Percentiles rank a stretch among this genome's conserved stretches.
These are phyloP conservation scores for Eimeria brunetti DNA, from an alignment of 169 alveolate species.

Conservation along the genomic window DNA sequence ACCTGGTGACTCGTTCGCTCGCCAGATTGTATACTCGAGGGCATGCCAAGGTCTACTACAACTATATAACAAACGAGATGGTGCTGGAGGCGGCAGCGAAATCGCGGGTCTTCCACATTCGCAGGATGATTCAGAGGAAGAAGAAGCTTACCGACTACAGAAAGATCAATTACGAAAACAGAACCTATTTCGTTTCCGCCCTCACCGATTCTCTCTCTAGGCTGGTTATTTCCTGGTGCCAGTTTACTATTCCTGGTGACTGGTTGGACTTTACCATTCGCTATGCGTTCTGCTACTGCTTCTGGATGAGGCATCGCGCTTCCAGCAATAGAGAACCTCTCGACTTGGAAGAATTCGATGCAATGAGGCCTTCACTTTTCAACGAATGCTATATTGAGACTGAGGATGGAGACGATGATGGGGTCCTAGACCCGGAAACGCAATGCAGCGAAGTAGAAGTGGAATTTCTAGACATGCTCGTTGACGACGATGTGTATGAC, in stretches of 20 bases:
- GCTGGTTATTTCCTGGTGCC: conserved; percentile 80
- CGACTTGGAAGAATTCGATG: conserved; percentile 81
- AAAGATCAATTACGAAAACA: conserved; percentile 78
- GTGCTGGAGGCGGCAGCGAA: conserved; percentile 83
- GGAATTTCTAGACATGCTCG: conserved; percentile 74
- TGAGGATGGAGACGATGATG: conserved; percentile 70
- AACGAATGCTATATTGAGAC: conserved; percentile 75
- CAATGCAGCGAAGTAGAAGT: conserved; percentile 69
- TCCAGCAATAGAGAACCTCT: conserved; percentile 74
- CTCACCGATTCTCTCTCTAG: conserved; percentile 80
- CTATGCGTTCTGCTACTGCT: conserved; percentile 82
- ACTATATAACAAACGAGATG: conserved; percentile 81
- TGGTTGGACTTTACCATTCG: conserved; percentile 84
- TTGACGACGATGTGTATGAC: conserved; percentile 80
- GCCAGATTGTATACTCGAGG: conserved; percentile 81
- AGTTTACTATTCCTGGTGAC: conserved; percentile 81
- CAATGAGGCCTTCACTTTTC: conserved; percentile 73
- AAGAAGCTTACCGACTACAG: conserved; percentile 67
- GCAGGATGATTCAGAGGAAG: conserved; percentile 72
- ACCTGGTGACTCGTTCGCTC: conserved; percentile 78
- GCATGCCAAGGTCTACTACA: conserved; percentile 80
- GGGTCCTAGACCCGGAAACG: conserved; percentile 15
- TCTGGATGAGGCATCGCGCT: conserved; percentile 82
- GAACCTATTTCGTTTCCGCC: conserved; percentile 79
- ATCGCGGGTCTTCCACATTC: conserved; percentile 75